phyloP scores from a whole-genome alignment of 345 rosid genomes.

The Eucalyptus curtisii region DNA sequence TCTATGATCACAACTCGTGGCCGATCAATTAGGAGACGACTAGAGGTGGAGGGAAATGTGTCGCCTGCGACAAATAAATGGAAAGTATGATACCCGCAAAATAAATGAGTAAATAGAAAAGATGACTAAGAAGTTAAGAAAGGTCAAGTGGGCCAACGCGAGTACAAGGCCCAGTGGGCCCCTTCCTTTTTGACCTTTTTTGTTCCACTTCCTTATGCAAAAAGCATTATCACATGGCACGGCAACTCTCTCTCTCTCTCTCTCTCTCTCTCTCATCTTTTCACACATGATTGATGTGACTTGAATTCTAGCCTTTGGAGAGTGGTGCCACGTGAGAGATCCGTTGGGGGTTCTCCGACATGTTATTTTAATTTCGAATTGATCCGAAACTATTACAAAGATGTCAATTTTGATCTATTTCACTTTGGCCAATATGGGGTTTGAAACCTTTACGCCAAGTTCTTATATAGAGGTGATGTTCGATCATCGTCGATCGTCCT shows the following conservation, averaged over 20 bases:
- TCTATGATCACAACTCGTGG: accelerated
- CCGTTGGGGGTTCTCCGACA: background rate
- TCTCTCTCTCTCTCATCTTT: background rate
- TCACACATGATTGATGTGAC: background rate
- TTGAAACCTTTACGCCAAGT: background rate
- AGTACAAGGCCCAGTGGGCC: background rate
- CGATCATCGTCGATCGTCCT: accelerated
- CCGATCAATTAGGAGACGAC: background rate
- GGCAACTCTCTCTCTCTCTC: background rate
- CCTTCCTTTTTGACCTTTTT: background rate
- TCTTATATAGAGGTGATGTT: too few relatives aligned
- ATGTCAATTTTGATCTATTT: accelerated
- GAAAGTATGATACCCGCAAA: background rate
- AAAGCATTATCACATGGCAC: background rate
- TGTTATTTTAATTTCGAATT: too few relatives aligned
- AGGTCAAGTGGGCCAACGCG: background rate
- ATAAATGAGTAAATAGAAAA: background rate
- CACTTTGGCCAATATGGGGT: accelerated
- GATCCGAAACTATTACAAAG: accelerated
- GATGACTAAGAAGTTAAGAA: background rate
- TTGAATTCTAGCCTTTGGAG: background rate
- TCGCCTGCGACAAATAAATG: background rate
- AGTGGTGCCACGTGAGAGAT: background rate
- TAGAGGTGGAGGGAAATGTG: background rate
- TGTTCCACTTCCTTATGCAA: background rate